A percentile compares a stretch with the other conserved stretches of the same genome.
These are phyloP conservation scores for Heterobasidion irregulare DNA, from an alignment of 1,284 basidiomycete species.

Conservation along the genomic window DNA sequence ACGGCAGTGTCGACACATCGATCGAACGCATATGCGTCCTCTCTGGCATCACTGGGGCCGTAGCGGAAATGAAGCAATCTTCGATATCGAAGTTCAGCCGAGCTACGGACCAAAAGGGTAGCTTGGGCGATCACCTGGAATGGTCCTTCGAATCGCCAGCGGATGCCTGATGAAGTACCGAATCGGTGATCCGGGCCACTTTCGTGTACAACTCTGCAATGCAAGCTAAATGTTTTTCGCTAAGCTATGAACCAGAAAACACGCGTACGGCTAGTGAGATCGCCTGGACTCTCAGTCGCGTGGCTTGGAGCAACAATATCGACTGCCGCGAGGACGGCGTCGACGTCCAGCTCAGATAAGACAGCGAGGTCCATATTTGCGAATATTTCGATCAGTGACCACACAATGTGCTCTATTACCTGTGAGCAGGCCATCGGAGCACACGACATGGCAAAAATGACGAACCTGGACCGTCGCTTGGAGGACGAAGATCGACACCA, in stretches of 20 bases:
- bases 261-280: conserved; percentile 28
- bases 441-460: background rate
- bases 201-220: conserved; percentile 28
- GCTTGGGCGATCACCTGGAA: conserved; percentile 20
- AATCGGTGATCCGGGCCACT: conserved; percentile 26
- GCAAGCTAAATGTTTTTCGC: background rate
- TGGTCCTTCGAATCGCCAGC: conserved; percentile 10
- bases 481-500: background rate
- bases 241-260: background rate
- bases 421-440: conserved; percentile 3
- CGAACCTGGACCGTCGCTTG: conserved; percentile 17
- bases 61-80: conserved; percentile 36
- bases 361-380: conserved; percentile 50
- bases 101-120: background rate
- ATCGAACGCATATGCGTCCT: conserved; percentile 19
- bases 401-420: conserved; percentile 28
- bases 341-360: conserved; percentile 32
- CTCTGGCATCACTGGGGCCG: conserved; percentile 24
- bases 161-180: conserved; percentile 11
- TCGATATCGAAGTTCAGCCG: too few species aligned
- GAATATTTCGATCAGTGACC: conserved; percentile 53
- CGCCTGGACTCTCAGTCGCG: conserved; percentile 26
- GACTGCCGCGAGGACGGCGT: conserved; percentile 26
- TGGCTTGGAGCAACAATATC: conserved; percentile 25
- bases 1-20: conserved; percentile 26